Conservation (phyloP, 179 eudicot species). For the Camellia oleifera region DNA sequence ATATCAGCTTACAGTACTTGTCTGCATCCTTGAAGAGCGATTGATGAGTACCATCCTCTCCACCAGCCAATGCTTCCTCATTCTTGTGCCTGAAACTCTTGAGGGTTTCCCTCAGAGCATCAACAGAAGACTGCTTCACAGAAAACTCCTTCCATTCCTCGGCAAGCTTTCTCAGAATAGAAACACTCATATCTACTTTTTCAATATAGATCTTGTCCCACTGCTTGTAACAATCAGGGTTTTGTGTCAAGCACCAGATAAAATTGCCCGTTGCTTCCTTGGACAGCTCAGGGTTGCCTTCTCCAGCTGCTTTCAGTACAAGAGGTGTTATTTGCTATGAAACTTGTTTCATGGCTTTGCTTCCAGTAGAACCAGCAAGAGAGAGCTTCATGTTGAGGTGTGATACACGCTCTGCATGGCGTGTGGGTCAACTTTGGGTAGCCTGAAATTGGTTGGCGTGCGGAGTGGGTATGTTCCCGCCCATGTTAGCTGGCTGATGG, state of each 20-base stretch:
- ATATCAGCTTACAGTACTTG: constrained; percentile 62
- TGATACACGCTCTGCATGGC: too few relatives aligned
- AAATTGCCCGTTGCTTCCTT: constrained; percentile 62
- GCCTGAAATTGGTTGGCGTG: too few relatives aligned
- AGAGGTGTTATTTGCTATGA: constrained; percentile 57
- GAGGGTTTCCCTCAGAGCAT: constrained; percentile 52
- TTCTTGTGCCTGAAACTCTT: constrained; percentile 75
- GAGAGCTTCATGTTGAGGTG: too few relatives aligned
- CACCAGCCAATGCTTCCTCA: constrained; percentile 48
- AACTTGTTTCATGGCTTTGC: constrained; percentile 52
- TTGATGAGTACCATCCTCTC: constrained; percentile 43
- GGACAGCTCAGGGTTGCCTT: constrained; percentile 73
- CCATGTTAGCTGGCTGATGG: too few relatives aligned
- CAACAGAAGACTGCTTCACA: constrained; percentile 50
- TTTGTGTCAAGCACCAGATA: constrained; percentile 72
- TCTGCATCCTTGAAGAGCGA: constrained; percentile 61
- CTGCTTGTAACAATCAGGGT: constrained; percentile 68
- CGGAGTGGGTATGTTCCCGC: too few relatives aligned
- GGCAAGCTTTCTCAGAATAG: constrained; percentile 58
- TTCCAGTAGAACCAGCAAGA: too few relatives aligned
- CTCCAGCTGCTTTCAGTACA: constrained; percentile 68
- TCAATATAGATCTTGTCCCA: constrained; percentile 79
- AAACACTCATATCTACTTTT: constrained; percentile 63
- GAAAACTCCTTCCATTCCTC: constrained; percentile 64
- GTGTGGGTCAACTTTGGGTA: too few relatives aligned